phyloP scores from a whole-genome alignment of 768 basidiomycete genomes.

The Suillus weaverae region DNA sequence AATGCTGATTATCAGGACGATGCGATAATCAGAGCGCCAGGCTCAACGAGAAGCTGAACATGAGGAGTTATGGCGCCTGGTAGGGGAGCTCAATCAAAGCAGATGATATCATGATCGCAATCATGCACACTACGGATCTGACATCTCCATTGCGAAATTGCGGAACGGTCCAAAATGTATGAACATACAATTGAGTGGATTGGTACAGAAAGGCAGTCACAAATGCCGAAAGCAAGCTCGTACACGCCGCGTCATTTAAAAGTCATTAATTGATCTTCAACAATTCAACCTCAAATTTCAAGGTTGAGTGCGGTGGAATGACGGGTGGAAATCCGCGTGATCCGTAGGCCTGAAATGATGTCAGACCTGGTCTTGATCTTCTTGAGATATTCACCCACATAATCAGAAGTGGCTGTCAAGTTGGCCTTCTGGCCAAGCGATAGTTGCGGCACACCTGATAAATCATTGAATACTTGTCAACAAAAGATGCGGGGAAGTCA shows the following conservation, averaged over 20 bases:
- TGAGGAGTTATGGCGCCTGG: background rate
- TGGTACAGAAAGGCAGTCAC: conserved; percentile 25
- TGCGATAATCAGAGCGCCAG: conserved; percentile 13
- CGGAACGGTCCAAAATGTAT: conserved; percentile 1
- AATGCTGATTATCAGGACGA: conserved; percentile 9
- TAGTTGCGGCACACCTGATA: conserved; percentile 70
- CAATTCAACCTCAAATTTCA: conserved; percentile 85
- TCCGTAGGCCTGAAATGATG: conserved; percentile 61
- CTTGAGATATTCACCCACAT: conserved; percentile 46
- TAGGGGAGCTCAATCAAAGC: background rate
- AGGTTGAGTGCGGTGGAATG: conserved; percentile 73
- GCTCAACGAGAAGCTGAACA: conserved; percentile 2
- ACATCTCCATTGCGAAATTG: background rate
- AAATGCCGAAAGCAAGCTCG: conserved; percentile 16
- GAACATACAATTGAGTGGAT: conserved; percentile 24
- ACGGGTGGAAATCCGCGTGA: conserved; percentile 72
- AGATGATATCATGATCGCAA: background rate
- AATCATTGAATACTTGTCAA: conserved; percentile 17
- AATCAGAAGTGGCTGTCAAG: conserved; percentile 72
- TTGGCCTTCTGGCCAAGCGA: conserved; percentile 74
- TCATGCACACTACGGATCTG: background rate
- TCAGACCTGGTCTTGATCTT: conserved; percentile 5
- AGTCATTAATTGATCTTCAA: conserved; percentile 57
- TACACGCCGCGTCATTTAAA: conserved; percentile 20
- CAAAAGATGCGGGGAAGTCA: conserved; percentile 4